Evolutionary conservation across 1,139 yeast genomes (phyloP), one percentile per base, ranked within the genome.

Genomic region (Wickerhamomyces sp.): DNA sequence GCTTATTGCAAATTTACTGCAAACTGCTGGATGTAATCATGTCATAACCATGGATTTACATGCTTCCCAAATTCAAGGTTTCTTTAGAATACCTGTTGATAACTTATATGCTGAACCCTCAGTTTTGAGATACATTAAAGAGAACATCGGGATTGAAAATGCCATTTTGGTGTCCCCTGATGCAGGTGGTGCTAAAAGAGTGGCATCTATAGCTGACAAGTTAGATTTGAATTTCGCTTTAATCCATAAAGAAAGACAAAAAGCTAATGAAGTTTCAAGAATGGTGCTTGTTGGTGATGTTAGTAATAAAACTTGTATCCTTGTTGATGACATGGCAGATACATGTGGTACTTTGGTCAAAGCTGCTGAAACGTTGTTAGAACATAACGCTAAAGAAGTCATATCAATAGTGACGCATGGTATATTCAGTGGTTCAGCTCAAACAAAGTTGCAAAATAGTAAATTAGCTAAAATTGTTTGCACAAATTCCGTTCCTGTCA

Each of bases 181-280:
- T 63, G 94, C 92, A 2, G 94, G 94, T 55, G 92, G 92, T 43
- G 92, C 92, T 20, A 84, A 84, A 60, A 72, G 94, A 58, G 92
- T 83, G 29, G 90, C 92, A 7, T 78, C 85, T 7, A 67, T 83
- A 42, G 92, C 92, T 4, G 94, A 83, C 54, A 78, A 81, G 54
- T 67, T 84, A 49, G 92, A 83, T 53, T 69, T 83, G 48, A 81
- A 78, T 52, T 84, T 84, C 64, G 92, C 92, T 2, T 72, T 84
- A 61, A 84, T 84, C 50, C 94, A 84, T 60, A 84, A 84, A 58
- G 94, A 84, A 63, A 70, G 92, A 62, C 87, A 85, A 36, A 76
- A 80, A 59, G 89, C 92, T 29, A 82, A 81, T 55, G 89, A 83
- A 63, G 86, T 82, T 15, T 75, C 84, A 24, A 70, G 78, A 56